These are phyloP conservation scores for Metroxylon sagu DNA, from an alignment of 176 grass and related monocot genomes.

Conservation along the genomic window DNA sequence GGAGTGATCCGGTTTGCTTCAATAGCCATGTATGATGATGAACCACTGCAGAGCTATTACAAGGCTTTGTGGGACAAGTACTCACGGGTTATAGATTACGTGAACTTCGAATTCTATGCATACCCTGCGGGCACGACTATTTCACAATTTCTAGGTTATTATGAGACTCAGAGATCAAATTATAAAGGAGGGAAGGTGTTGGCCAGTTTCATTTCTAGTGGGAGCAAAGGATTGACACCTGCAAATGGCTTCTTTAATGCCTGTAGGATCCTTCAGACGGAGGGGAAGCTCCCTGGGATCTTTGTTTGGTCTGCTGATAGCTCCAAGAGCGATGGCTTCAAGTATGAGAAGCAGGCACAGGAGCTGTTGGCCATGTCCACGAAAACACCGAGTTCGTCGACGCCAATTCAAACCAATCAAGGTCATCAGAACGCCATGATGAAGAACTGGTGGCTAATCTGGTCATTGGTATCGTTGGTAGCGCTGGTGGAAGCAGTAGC, in stretches of 20 bases:
- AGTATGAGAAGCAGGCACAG: constrained; percentile 61
- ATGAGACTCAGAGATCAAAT: constrained; percentile 46
- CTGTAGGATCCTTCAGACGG: constrained; percentile 38
- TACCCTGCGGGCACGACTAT: constrained; percentile 39
- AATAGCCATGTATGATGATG: constrained; percentile 53
- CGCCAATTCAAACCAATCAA: too few species aligned
- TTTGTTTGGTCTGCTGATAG: constrained; percentile 73
- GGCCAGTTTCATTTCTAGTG: constrained; percentile 62
- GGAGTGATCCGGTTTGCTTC: constrained; percentile 67
- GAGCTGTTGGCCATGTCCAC: constrained; percentile 24
- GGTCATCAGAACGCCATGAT: too few species aligned
- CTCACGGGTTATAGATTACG: constrained; percentile 44
- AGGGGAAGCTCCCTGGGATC: constrained; percentile 60
- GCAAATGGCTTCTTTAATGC: constrained; percentile 35
- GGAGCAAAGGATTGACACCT: constrained; percentile 24
- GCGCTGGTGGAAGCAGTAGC: too few species aligned
- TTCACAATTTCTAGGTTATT: constrained; percentile 39
- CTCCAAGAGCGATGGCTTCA: constrained; percentile 45
- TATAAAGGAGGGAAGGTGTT: constrained; percentile 56
- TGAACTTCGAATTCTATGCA: constrained; percentile 87
- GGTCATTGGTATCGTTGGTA: too few species aligned
- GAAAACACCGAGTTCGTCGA: too few species aligned
- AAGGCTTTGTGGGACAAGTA: constrained; percentile 40
- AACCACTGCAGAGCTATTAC: constrained; percentile 55
- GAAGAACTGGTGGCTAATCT: too few species aligned